These are phyloP conservation scores for Talaromyces funiculosus DNA, from an alignment of 2,329 filamentous ascomycete species.

Conservation along the genomic window DNA sequence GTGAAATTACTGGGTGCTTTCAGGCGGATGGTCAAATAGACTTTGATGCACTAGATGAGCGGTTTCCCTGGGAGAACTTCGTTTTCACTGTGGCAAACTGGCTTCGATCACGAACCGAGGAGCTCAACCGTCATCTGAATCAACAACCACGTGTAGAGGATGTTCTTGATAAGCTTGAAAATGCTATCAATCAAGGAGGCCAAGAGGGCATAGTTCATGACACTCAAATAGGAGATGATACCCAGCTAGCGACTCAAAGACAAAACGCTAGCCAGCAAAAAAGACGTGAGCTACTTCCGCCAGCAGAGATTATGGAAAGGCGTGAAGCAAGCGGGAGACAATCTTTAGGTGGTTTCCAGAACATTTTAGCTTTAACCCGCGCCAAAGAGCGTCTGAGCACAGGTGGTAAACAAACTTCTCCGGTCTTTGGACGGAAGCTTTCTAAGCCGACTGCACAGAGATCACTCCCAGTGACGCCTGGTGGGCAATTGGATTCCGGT, in stretches of 20 bases:
- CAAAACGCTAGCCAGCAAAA: slow-evolving; percentile 6
- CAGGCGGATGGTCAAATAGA: slow-evolving; percentile 36
- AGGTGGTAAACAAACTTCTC: neutral
- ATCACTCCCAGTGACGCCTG: neutral
- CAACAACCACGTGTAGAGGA: slow-evolving; percentile 39
- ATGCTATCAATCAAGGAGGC: slow-evolving; percentile 20
- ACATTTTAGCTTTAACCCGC: neutral
- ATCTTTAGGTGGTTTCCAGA: neutral
- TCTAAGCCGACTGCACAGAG: slow-evolving; percentile 5
- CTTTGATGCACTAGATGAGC: slow-evolving; percentile 38
- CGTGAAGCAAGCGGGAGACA: slow-evolving; percentile 15
- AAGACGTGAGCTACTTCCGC: slow-evolving; percentile 8
- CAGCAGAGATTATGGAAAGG: slow-evolving; percentile 13
- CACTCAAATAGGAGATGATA: neutral
- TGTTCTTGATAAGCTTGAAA: slow-evolving; percentile 19
- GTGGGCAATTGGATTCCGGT: neutral
- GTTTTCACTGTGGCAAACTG: slow-evolving; percentile 43
- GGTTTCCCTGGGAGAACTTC: slow-evolving; percentile 49
- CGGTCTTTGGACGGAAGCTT: slow-evolving; percentile 4
- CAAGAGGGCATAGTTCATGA: slow-evolving; percentile 15
- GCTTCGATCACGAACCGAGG: slow-evolving; percentile 39
- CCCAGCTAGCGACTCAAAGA: neutral
- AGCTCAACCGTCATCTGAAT: slow-evolving; percentile 42
- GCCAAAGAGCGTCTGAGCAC: neutral
- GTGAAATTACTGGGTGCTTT: slow-evolving; percentile 34